A percentile compares a stretch with the other conserved stretches of the same genome.
These are phyloP conservation scores for Cyberlindnera mrakii DNA, from an alignment of 805 yeast genomes.

Conservation along the genomic window DNA sequence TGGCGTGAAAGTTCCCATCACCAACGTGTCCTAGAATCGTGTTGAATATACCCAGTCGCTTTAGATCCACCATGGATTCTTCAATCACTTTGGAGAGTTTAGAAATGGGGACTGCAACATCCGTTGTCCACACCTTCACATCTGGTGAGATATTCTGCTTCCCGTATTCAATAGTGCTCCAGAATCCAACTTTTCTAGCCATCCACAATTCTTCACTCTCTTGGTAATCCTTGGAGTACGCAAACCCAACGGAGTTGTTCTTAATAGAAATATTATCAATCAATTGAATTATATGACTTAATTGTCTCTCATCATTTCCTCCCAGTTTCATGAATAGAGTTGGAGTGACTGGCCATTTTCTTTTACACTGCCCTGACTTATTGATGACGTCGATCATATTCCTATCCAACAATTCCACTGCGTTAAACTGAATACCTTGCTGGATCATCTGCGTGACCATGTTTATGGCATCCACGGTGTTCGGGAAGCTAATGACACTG, in stretches of 20 bases:
- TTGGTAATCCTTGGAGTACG: conserved; percentile 50
- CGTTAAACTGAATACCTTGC: conserved; percentile 58
- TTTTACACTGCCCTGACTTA: conserved; percentile 44
- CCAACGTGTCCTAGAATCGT: conserved; percentile 77
- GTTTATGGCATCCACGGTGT: conserved; percentile 63
- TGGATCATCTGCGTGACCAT: conserved; percentile 56
- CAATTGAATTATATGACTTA: conserved; percentile 36
- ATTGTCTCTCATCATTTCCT: conserved; percentile 32
- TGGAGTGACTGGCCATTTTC: conserved; percentile 49
- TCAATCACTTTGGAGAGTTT: conserved; percentile 53
- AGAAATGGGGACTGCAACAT: conserved; percentile 76
- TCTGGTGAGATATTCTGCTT: conserved; percentile 33
- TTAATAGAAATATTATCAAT: conserved; percentile 42
- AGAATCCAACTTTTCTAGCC: conserved; percentile 64
- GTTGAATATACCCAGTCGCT: conserved; percentile 41
- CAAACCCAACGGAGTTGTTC: conserved; percentile 48
- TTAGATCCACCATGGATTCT: conserved; percentile 54
- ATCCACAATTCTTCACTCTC: conserved; percentile 64
- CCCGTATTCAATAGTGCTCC: conserved; percentile 65
- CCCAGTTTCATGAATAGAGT: conserved; percentile 60
- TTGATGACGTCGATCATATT: conserved; percentile 62
- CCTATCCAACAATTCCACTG: conserved; percentile 68
- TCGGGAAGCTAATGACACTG: conserved; percentile 62
- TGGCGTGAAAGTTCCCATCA: conserved; percentile 73
- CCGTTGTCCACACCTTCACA: conserved; percentile 67